A percentile compares a stretch with the other conserved stretches of the same genome.
These are phyloP conservation scores for Eutypa lata DNA, from an alignment of 2,329 filamentous ascomycete genomes.

Conservation along the genomic window DNA sequence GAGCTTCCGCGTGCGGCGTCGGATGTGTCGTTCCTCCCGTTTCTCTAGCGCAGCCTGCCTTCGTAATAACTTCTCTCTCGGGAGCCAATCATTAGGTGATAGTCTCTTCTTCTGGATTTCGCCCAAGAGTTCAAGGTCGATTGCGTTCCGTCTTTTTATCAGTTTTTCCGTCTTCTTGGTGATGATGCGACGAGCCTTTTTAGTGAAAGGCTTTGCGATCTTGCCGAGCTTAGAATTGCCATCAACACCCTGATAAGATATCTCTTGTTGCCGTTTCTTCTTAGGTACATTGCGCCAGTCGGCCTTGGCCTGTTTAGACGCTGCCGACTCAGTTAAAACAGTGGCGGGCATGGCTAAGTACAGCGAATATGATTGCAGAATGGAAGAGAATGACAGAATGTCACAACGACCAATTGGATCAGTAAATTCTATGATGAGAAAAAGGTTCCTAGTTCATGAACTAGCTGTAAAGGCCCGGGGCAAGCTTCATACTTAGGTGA, in stretches of 20 bases:
- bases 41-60: conserved; percentile 7
- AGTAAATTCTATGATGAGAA: not conserved
- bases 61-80: conserved; percentile 12
- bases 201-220: conserved; percentile 11
- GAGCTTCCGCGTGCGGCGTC: conserved; percentile 4
- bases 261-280: not conserved
- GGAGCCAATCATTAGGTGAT: conserved; percentile 7
- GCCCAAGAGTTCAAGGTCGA: conserved; percentile 15
- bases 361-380: not conserved
- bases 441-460: not conserved
- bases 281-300: conserved; percentile 1
- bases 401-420: no score
- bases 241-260: not conserved
- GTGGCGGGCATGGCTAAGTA: not conserved
- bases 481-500: not conserved
- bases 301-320: not conserved
- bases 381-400: no score
- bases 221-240: conserved; percentile 1
- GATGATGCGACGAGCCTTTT: conserved; percentile 8
- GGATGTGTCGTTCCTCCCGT: conserved; percentile 13
- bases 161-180: conserved; percentile 11
- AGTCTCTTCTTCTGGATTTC: conserved; percentile 6
- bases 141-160: conserved; percentile 14
- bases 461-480: not conserved
- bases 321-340: not conserved